A percentile compares a stretch with the other conserved stretches of the same genome.
Conservation (phyloP, 495 filamentous ascomycete genomes). For the Trichocladium antarcticum region DNA sequence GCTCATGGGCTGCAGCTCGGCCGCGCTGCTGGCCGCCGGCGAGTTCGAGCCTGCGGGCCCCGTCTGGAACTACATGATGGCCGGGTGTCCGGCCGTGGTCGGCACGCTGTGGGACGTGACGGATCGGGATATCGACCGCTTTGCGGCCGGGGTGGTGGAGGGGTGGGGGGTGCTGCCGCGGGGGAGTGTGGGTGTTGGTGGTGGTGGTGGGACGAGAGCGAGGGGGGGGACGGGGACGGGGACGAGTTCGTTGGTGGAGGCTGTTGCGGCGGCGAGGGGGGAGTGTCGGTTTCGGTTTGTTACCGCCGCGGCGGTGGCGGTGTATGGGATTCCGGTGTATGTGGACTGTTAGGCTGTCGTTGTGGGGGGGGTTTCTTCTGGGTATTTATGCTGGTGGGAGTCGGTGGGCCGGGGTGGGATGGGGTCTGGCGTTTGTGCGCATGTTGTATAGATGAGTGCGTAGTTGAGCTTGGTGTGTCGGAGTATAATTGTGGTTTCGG, state of each 20-base stretch:
- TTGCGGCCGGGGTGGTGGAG: conserved; percentile 63
- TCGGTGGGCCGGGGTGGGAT: too few relatives aligned
- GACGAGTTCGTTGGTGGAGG: conserved; percentile 53
- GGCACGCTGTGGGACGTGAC: conserved; percentile 97
- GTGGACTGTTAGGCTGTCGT: conserved; percentile 31
- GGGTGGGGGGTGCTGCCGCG: conserved; percentile 65
- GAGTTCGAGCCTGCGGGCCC: conserved; percentile 84
- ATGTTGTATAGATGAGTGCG: too few relatives aligned
- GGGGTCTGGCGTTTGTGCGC: too few relatives aligned
- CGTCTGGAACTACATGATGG: conserved; percentile 81
- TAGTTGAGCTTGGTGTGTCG: too few relatives aligned
- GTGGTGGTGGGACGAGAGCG: conserved; percentile 14
- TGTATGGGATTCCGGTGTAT: conserved; percentile 92
- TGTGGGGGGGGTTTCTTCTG: not conserved
- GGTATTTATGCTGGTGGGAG: not conserved
- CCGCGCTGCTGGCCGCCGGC: conserved; percentile 63
- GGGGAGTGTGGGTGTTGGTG: conserved; percentile 26
- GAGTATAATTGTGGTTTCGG: too few relatives aligned
- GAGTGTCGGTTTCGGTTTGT: conserved; percentile 79
- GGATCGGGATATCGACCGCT: conserved; percentile 90
- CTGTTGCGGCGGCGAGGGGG: conserved; percentile 58
- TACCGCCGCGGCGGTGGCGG: conserved; percentile 82
- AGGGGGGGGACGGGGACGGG: conserved; percentile 18
- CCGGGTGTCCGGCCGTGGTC: conserved; percentile 70
- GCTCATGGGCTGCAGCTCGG: conserved; percentile 87